Evolutionary conservation across 108 stramenopile genomes (phyloP), one percentile per base, ranked within the genome.

Genomic region (Pseudonitzschia pungens): DNA sequence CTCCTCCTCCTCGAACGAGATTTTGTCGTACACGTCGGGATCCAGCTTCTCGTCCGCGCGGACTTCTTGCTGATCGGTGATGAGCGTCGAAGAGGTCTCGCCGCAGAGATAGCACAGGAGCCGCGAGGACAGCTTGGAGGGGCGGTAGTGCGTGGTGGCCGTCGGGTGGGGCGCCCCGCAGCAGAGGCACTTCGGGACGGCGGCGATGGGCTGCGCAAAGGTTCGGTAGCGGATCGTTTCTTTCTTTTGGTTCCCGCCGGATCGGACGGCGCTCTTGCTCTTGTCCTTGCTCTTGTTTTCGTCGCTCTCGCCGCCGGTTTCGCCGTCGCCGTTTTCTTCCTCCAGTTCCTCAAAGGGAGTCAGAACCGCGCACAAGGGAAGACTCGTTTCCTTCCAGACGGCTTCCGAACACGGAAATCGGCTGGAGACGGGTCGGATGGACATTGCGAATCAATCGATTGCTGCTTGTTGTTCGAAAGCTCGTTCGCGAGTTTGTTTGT

Each of bases 121-220:
- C 29, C 45, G 6, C 8, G 45, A 11, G 18, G 41, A 44, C 22
- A 66, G 42, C 16, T 33, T 12, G 6, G 28, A 33, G 22, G 59
- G 54, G 12, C 60, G 65, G 74, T 69, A 71, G 68, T 83, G 77
- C 31, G 83, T 83, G 7, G 66, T 60, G 24, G 24, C 48, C 22
- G 71, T 76, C 18, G 81, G 76, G 75, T 86, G 85, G 41, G 85
- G 85, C n/a, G 85, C 85, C 28, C 85, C 85, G 69, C 85, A 86
- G 12, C 69, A 41, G 44, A 80, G 44, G 62, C 85, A 86, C 57
- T 85, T 85, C 29, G 77, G 77, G 51, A 85, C 67, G 31, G 48
- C 29, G 3, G 77, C 26, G 54, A 85, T 31, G 24, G 51, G 69
- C 18, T 55, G 21, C 11, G 52, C 51, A 53, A 10, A 69, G 24